Conservation (phyloP, 169 alveolate species). For the Eimeria praecox region DNA sequence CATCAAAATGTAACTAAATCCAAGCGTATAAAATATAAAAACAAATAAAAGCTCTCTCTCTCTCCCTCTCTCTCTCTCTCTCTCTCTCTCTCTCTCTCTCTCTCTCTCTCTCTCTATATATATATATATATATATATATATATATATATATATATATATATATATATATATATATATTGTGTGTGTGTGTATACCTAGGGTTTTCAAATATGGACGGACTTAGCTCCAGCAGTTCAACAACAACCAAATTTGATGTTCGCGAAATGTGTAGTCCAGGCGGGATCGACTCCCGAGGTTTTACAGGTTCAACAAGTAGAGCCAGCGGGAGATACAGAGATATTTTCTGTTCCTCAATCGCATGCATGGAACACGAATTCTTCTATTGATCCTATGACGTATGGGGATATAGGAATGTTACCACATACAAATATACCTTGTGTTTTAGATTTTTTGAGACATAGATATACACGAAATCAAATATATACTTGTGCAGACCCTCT, state of each 20-base stretch:
- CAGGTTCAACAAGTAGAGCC: constrained; percentile 93
- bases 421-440: constrained; percentile 95
- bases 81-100: too few relatives aligned
- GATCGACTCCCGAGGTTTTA: constrained; percentile 89
- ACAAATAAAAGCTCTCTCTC: too few relatives aligned
- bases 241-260: constrained; percentile 94
- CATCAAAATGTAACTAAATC: too few relatives aligned
- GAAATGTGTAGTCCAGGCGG: constrained; percentile 94
- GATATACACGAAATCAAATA: constrained; percentile 93
- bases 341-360: constrained; percentile 91
- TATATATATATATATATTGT: neutral
- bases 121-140: too few relatives aligned
- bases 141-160: too few relatives aligned
- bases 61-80: too few relatives aligned
- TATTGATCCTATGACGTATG: constrained; percentile 95
- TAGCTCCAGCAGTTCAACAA: constrained; percentile 93
- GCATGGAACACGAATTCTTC: constrained; percentile 94
- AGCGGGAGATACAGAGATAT: constrained; percentile 83
- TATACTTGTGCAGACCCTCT: constrained; percentile 95
- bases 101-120: too few relatives aligned
- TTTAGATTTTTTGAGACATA: constrained; percentile 90
- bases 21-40: too few relatives aligned
- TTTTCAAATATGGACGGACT: constrained; percentile 93
- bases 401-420: constrained; percentile 95
- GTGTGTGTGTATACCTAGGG: constrained; percentile 86